Evolutionary conservation across 2,329 filamentous ascomycete species (phyloP).

Genomic region (Talaromyces sp.): DNA sequence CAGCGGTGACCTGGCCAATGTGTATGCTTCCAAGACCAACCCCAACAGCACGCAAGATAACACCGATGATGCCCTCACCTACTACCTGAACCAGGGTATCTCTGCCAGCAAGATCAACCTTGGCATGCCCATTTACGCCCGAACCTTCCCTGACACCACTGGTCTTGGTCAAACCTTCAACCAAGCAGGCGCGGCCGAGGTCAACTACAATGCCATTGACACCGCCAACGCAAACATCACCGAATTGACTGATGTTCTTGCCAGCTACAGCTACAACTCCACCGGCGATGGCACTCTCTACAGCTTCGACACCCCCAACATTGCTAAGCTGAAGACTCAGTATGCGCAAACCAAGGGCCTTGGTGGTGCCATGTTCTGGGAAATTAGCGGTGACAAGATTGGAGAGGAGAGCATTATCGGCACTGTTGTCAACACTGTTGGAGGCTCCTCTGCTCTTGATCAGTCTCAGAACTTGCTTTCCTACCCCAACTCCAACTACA

Average conservation of each 20-base stretch:
- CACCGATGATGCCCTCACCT: constrained; percentile 46
- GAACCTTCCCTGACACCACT: constrained; percentile 79
- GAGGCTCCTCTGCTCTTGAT: constrained; percentile 35
- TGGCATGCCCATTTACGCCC: constrained; percentile 92
- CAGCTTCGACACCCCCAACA: constrained; percentile 63
- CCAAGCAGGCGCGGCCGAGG: constrained; percentile 47
- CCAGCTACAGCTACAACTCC: constrained; percentile 65
- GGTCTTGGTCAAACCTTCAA: constrained; percentile 52
- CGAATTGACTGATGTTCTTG: constrained; percentile 54
- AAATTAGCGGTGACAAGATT: constrained; percentile 69
- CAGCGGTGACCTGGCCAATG: not conserved
- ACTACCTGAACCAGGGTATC: constrained; percentile 88
- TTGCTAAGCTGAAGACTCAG: constrained; percentile 52
- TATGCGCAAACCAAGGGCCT: constrained; percentile 48
- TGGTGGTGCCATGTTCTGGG: constrained; percentile 96
- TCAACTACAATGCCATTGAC: constrained; percentile 80
- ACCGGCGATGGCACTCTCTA: constrained; percentile 54
- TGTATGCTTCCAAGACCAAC: not conserved
- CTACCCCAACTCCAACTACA: constrained; percentile 49
- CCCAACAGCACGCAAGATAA: not conserved
- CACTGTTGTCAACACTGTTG: constrained; percentile 21
- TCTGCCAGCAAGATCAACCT: constrained; percentile 67
- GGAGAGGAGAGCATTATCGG: constrained; percentile 43
- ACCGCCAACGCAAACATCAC: constrained; percentile 56
- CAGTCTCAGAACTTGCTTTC: constrained; percentile 41